phyloP scores from a whole-genome alignment of 495 filamentous ascomycete species.

The Penicillium nucicola region DNA sequence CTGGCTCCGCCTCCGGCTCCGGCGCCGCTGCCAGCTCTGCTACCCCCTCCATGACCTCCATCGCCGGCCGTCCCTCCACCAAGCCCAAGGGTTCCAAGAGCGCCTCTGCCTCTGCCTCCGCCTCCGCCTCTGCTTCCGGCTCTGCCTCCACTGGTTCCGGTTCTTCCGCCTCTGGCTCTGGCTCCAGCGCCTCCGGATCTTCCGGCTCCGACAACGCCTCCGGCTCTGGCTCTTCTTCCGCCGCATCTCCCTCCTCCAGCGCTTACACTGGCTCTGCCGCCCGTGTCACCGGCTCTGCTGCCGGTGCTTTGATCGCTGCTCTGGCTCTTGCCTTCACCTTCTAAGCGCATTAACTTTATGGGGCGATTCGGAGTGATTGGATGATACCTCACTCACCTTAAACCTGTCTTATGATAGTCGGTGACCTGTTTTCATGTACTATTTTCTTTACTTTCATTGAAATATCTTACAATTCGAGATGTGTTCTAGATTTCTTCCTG shows the following conservation, averaged over 20 bases:
- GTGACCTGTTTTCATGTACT: constrained; percentile 10
- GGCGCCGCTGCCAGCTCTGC: constrained; percentile 6
- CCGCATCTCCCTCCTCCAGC: constrained; percentile 8
- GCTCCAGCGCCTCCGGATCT: constrained; percentile 8
- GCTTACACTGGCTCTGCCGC: constrained; percentile 19
- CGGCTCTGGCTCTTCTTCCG: constrained; percentile 4
- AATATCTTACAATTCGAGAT: background rate
- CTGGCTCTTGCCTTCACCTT: constrained; percentile 31
- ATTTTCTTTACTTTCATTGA: constrained; percentile 16
- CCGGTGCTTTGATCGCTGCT: constrained; percentile 27
- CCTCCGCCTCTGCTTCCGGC: background rate
- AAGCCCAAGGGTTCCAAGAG: constrained; percentile 9
- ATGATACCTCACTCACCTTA: constrained; percentile 2
- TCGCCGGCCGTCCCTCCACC: constrained; percentile 7
- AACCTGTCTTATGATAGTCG: constrained; percentile 1
- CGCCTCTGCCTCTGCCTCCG: constrained; percentile 3
- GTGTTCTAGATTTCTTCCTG: background rate
- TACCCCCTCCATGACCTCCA: constrained; percentile 11
- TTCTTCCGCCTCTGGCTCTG: background rate
- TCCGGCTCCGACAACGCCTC: constrained; percentile 17
- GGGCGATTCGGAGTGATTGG: constrained; percentile 14
- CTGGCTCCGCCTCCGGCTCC: constrained; percentile 9
- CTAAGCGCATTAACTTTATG: constrained; percentile 18
- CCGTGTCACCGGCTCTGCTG: constrained; percentile 31
- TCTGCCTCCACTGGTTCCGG: background rate